phyloP scores from a whole-genome alignment of 106 monocot species.

The Xerophyta viscosa region DNA sequence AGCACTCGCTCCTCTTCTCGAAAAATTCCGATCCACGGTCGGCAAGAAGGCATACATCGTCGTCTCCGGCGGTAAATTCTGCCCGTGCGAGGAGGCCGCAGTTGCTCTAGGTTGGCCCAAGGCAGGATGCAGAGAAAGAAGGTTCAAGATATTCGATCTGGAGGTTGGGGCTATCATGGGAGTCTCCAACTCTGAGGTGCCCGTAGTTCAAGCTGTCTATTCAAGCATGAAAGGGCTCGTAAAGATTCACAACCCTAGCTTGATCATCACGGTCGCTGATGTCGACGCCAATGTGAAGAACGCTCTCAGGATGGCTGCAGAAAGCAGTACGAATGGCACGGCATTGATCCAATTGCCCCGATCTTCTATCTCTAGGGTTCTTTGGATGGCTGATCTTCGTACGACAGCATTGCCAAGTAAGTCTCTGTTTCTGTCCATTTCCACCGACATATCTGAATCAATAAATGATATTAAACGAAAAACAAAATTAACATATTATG shows the following conservation, averaged over 20 bases:
- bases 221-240: slow-evolving; percentile 83
- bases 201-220: slow-evolving; percentile 70
- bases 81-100: slow-evolving; percentile 72
- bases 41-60: slow-evolving; percentile 87
- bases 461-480: neutral
- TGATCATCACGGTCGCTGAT: slow-evolving; percentile 59
- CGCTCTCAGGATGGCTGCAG: slow-evolving; percentile 75
- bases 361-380: slow-evolving; percentile 47
- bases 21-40: slow-evolving; percentile 62
- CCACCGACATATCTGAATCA: neutral
- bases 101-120: slow-evolving; percentile 71
- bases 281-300: slow-evolving; percentile 60
- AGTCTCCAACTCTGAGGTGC: slow-evolving; percentile 68
- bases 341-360: slow-evolving; percentile 58
- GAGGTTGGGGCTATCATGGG: slow-evolving; percentile 62
- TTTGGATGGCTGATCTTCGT: slow-evolving; percentile 89
- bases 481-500: too few species aligned
- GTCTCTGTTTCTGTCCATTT: neutral
- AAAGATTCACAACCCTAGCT: slow-evolving; percentile 78
- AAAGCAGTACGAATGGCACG: slow-evolving; percentile 35
- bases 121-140: slow-evolving; percentile 77
- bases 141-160: slow-evolving; percentile 96
- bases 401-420: slow-evolving; percentile 72
- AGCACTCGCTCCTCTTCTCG: slow-evolving; percentile 69
- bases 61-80: slow-evolving; percentile 73